Conservation (phyloP, 192 early-diverging fungal genomes). For the Glomus cerebriforme region DNA sequence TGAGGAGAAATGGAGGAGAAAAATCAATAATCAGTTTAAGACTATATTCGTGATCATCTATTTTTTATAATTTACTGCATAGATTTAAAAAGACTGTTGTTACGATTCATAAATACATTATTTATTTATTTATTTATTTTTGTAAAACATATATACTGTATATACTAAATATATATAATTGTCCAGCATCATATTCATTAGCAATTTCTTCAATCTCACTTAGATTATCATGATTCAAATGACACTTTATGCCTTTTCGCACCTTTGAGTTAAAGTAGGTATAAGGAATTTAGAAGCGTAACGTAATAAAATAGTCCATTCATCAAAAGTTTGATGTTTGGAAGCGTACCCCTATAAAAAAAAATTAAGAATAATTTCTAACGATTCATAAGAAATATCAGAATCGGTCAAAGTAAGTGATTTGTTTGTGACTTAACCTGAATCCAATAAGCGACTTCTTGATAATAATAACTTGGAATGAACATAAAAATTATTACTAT, state of each 20-base stretch:
- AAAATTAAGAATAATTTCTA: slow-evolving; percentile 1
- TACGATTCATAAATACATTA: too few species aligned
- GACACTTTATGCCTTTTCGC: not conserved
- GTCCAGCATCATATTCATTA: not conserved
- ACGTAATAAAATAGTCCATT: not conserved
- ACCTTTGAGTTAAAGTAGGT: not conserved
- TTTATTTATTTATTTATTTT: too few species aligned
- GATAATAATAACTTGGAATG: not conserved
- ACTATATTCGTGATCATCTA: too few species aligned
- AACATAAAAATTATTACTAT: not conserved
- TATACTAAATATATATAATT: too few species aligned
- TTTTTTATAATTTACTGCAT: too few species aligned
- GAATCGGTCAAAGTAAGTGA: not conserved
- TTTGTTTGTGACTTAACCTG: not conserved
- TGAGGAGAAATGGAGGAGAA: too few species aligned
- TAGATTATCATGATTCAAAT: not conserved
- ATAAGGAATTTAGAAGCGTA: not conserved
- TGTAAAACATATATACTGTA: too few species aligned
- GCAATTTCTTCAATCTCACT: not conserved
- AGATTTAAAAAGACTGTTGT: too few species aligned
- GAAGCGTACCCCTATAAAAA: not conserved
- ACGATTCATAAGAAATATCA: not conserved
- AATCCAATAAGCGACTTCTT: not conserved
- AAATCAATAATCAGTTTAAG: too few species aligned
- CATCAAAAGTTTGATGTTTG: not conserved